These are phyloP conservation scores for Arthroderma uncinatum DNA, from an alignment of 2,329 filamentous ascomycete genomes.

Conservation along the genomic window DNA sequence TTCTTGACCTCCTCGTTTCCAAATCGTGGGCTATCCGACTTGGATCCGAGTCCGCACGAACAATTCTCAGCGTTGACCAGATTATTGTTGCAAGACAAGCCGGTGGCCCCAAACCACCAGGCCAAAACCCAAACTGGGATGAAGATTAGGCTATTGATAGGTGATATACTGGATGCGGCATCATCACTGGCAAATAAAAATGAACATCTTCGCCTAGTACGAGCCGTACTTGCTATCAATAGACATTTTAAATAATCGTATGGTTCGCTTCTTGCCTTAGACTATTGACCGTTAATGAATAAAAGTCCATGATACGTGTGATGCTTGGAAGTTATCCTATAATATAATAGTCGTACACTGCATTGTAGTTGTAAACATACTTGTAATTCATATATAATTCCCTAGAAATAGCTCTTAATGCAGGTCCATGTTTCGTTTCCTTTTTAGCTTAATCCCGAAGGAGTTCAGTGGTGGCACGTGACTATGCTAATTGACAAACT, in stretches of 20 bases:
- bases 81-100: conserved; percentile 98
- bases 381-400: neutral
- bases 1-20: conserved; percentile 79
- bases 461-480: neutral
- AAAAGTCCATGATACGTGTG: neutral
- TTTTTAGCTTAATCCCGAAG: neutral
- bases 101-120: conserved; percentile 91
- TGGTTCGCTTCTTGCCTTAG: neutral
- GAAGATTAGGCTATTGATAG: conserved; percentile 42
- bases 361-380: neutral
- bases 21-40: conserved; percentile 98
- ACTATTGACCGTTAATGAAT: neutral
- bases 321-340: neutral
- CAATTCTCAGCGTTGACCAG: conserved; percentile 91
- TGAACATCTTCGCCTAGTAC: neutral
- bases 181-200: neutral
- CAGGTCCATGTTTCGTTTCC: neutral
- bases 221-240: neutral
- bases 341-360: no score
- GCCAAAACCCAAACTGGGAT: conserved; percentile 74
- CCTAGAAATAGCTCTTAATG: no score
- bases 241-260: neutral
- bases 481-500: neutral
- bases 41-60: conserved; percentile 86
- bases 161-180: neutral